Base-by-base conservation (phyloP, 208 protist species). In the Leishmania martiniquensis region DNA sequence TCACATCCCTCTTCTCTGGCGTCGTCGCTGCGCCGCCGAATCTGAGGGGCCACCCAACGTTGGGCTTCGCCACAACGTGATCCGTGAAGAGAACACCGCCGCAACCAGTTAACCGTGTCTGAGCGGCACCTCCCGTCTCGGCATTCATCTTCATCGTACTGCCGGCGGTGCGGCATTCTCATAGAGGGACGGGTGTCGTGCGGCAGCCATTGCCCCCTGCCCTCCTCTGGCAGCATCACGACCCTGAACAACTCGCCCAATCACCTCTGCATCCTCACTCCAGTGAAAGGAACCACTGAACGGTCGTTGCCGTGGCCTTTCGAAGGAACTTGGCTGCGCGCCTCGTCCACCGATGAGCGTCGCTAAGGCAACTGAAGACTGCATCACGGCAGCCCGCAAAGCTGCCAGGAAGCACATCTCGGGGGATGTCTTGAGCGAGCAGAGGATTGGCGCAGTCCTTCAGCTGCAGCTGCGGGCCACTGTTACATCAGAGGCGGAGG, bases 381-480 rank as follows among this genome's bases (percentile, higher is more conserved):
- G 90, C 76, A 55, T 95, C 25, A 72, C 81, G 20, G 89, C 91
- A 22, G 88, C 86, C 13, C 81, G 86, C 22, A 91, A 93, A 68
- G 76, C 90, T 6, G 80, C 94, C 25, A 93, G 88, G 57, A 93
- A 93, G 70, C 81, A 77, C 45, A 69, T 96, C 34, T 86, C 86
- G 15, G 84, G 85, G 55, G 78, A 88, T 1, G 66, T 90, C 0
- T 45, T 76, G 17, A 80, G 83, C 15, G 76, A 83, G 10, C 52
- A 84, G 4, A 69, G 77, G 20, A 60, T 72, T 15, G 80, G 68
- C 0, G 67, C 70, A 29, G 84, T 85, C 0, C 68, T 90, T 10
- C 84, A 92, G 68, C 67, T 94, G 76, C 62, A 54, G 32, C 86
- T 95, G 70, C 76, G 76, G 34, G 76, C 78, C 9, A 75, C 76